These are phyloP conservation scores for Fagus sylvatica DNA, from an alignment of 306 rosid genomes.

Conservation along the genomic window DNA sequence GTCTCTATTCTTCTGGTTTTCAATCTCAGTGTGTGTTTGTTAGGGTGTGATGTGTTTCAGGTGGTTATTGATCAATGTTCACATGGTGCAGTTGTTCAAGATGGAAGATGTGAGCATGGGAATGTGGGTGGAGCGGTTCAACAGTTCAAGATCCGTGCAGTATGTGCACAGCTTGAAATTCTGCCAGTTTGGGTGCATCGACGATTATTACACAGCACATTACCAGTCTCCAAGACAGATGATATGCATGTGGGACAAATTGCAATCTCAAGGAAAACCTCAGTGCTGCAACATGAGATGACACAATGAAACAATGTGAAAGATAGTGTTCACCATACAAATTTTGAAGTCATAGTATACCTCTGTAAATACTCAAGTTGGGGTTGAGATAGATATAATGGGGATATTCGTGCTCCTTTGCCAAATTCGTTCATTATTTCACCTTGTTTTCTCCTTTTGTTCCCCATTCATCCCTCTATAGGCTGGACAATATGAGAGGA, in stretches of 20 bases:
- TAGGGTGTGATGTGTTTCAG: background rate
- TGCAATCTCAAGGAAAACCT: conserved; percentile 58
- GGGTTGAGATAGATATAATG: conserved; percentile 17
- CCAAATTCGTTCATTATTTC: conserved; percentile 28
- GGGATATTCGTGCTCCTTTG: conserved; percentile 25
- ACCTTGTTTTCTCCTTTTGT: background rate
- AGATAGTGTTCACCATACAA: conserved; percentile 6
- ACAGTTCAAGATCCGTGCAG: conserved; percentile 55
- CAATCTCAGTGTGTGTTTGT: background rate
- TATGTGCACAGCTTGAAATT: conserved; percentile 71
- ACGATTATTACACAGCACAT: conserved; percentile 80
- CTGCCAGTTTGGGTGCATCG: conserved; percentile 89
- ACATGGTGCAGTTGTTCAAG: conserved; percentile 68
- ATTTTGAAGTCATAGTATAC: conserved; percentile 41
- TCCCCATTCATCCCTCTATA: conserved; percentile 7
- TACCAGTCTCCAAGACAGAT: conserved; percentile 94
- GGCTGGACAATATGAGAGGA: background rate
- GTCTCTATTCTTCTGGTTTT: background rate
- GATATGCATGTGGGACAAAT: conserved; percentile 85
- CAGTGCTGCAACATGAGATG: conserved; percentile 95
- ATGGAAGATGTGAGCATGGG: conserved; percentile 99
- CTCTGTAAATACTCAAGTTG: conserved; percentile 44
- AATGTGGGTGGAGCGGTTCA: conserved; percentile 90
- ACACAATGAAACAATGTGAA: conserved; percentile 27
- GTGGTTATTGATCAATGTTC: background rate